These are phyloP conservation scores for Tardiomyces blankii DNA, from an alignment of 1,139 yeast genomes.

Conservation along the genomic window DNA sequence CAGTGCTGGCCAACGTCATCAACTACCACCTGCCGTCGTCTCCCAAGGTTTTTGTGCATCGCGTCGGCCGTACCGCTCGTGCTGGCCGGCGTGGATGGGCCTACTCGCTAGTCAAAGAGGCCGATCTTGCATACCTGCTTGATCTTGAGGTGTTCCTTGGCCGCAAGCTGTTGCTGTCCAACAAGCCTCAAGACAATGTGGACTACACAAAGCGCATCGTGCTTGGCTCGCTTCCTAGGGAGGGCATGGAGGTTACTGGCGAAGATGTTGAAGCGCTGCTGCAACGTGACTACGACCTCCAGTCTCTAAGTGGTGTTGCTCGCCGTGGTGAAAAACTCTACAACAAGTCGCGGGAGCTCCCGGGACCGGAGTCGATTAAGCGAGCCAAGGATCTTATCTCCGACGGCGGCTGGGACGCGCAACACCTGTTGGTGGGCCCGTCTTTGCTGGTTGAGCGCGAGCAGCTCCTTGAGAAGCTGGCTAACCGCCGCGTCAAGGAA, in stretches of 20 bases:
- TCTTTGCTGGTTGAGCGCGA: constrained; percentile 58
- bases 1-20: constrained; percentile 86
- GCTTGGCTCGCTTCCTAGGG: constrained; percentile 73
- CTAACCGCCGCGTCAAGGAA: constrained; percentile 54
- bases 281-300: constrained; percentile 58
- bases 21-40: constrained; percentile 86
- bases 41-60: constrained; percentile 86
- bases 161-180: constrained; percentile 55
- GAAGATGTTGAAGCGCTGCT: constrained; percentile 62
- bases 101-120: constrained; percentile 74
- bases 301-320: constrained; percentile 58
- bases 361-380: constrained; percentile 75
- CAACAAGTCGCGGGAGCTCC: constrained; percentile 74
- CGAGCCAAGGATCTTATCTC: constrained; percentile 70
- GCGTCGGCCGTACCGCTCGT: constrained; percentile 99
- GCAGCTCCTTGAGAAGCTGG: constrained; percentile 56
- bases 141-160: constrained; percentile 90
- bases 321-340: constrained; percentile 81
- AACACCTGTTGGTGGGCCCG: constrained; percentile 62
- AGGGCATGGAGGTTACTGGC: constrained; percentile 54
- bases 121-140: constrained; percentile 78
- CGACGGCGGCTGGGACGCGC: constrained; percentile 83
- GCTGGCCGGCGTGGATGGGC: constrained; percentile 99
- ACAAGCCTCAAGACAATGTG: constrained; percentile 31
- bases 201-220: constrained; percentile 71